Evolutionary conservation across 495 filamentous ascomycete species (phyloP).

Genomic region (Penicillium egyptiacum): DNA sequence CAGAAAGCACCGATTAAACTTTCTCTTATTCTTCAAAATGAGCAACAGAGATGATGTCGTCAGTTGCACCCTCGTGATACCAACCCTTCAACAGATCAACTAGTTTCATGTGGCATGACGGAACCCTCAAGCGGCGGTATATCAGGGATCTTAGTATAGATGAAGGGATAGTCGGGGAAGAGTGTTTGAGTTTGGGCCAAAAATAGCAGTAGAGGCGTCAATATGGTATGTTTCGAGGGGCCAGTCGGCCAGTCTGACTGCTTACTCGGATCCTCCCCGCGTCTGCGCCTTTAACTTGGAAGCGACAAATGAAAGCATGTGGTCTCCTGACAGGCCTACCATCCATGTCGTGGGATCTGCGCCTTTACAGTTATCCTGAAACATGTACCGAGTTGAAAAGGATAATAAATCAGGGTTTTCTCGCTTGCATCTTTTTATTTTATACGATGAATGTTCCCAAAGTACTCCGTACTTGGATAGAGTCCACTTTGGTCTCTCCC

Average conservation of each 20-base stretch:
- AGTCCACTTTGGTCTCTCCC: not conserved
- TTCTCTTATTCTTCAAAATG: not conserved
- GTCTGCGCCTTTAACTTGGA: conserved; percentile 1
- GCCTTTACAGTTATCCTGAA: conserved; percentile 6
- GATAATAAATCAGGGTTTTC: not conserved
- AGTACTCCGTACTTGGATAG: not conserved
- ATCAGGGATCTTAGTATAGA: not conserved
- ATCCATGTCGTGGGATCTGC: conserved; percentile 10
- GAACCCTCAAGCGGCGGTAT: not conserved
- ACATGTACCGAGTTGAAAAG: not conserved
- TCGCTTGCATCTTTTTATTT: not conserved
- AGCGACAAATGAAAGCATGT: conserved; percentile 22
- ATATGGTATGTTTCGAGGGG: conserved; percentile 12
- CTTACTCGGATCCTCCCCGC: not conserved
- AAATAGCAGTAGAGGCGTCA: conserved; percentile 15
- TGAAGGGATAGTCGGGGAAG: not conserved
- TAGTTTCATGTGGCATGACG: not conserved
- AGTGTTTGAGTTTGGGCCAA: conserved; percentile 19
- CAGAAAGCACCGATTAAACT: conserved; percentile 6
- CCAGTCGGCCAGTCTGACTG: not conserved
- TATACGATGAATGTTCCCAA: not conserved
- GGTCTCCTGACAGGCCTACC: conserved; percentile 31
- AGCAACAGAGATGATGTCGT: conserved; percentile 6
- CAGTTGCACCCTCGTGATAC: conserved; percentile 24
- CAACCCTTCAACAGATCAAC: conserved; percentile 4